These are phyloP conservation scores for Phaseolus lunatus DNA, from an alignment of 306 rosid genomes.

Conservation along the genomic window DNA sequence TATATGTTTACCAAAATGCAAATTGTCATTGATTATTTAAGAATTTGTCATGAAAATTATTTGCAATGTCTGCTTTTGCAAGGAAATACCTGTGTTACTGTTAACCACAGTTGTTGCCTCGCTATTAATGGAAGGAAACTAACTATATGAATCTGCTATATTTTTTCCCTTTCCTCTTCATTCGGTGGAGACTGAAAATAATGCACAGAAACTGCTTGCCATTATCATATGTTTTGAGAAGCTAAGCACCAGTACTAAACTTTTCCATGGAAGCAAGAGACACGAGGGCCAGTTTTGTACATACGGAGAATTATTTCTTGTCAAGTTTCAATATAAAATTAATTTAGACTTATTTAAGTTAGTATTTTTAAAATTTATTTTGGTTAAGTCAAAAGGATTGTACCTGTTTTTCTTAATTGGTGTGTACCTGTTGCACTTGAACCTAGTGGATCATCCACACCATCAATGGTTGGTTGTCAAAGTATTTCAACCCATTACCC, in stretches of 20 bases:
- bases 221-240: neutral
- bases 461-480: too few relatives aligned
- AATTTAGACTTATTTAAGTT: too few relatives aligned
- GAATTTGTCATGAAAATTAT: neutral
- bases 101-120: constrained; percentile 1
- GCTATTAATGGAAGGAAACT: constrained; percentile 1
- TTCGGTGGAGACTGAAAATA: neutral
- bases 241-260: neutral
- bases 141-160: neutral
- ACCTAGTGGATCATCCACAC: too few relatives aligned
- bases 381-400: too few relatives aligned
- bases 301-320: neutral
- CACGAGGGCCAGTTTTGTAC: neutral
- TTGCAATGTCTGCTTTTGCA: neutral
- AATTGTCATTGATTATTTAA: neutral
- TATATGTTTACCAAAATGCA: neutral
- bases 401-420: too few relatives aligned
- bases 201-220: neutral
- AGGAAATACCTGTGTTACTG: neutral
- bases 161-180: neutral
- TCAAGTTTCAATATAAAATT: too few relatives aligned
- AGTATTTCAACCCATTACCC: too few relatives aligned
- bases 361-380: too few relatives aligned
- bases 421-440: too few relatives aligned
- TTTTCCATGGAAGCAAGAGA: neutral